phyloP scores from a whole-genome alignment of 1,139 yeast species.

The Yamadazyma dushanensis region DNA sequence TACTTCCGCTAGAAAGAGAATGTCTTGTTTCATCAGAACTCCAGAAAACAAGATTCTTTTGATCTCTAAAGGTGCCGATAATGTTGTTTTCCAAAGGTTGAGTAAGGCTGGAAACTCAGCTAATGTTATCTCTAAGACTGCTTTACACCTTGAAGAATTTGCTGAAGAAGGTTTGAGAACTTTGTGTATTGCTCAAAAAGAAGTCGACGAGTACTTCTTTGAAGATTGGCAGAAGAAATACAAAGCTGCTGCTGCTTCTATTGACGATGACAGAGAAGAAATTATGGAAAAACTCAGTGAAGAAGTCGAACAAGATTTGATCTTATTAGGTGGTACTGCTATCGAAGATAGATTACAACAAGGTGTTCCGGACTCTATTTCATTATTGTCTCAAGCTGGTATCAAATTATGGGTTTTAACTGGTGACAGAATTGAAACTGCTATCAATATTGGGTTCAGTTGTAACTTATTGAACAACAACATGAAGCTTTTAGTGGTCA shows the following conservation, averaged over 20 bases:
- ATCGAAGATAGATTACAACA: conserved; percentile 94
- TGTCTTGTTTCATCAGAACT: conserved; percentile 52
- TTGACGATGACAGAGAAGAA: conserved; percentile 75
- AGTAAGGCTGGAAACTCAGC: conserved; percentile 34
- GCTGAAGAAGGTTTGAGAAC: conserved; percentile 98
- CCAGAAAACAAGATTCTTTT: conserved; percentile 56
- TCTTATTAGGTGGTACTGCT: conserved; percentile 91
- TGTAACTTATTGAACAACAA: conserved; percentile 85
- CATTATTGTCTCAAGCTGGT: conserved; percentile 83
- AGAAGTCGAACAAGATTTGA: conserved; percentile 71
- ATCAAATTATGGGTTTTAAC: conserved; percentile 96
- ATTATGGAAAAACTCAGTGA: conserved; percentile 78
- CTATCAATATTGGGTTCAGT: conserved; percentile 95
- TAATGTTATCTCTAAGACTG: conserved; percentile 48
- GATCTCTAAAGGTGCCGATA: conserved; percentile 88
- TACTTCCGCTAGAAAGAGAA: conserved; percentile 85
- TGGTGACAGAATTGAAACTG: conserved; percentile 97
- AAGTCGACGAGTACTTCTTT: conserved; percentile 61
- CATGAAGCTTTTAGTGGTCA: conserved; percentile 80
- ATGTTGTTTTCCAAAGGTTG: conserved; percentile 78
- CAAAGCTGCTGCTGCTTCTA: conserved; percentile 69
- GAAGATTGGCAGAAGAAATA: conserved; percentile 67
- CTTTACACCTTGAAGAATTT: conserved; percentile 83
- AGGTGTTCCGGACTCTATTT: conserved; percentile 95
- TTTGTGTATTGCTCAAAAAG: conserved; percentile 84